Conservation (phyloP, 2,329 filamentous ascomycete genomes). For the Sporothrix curviconia region DNA sequence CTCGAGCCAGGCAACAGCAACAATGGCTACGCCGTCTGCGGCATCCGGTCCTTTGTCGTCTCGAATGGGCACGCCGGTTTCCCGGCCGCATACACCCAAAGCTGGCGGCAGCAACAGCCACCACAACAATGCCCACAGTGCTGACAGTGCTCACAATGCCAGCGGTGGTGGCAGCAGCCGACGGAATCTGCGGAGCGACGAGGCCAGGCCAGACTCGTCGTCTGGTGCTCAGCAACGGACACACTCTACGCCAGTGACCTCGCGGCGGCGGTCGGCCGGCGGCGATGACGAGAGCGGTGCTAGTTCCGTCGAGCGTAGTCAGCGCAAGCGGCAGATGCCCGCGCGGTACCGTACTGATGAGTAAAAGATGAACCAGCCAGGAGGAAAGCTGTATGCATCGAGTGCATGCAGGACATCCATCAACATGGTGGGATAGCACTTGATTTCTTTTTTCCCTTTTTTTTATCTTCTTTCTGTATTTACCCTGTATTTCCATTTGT, state of each 20-base stretch:
- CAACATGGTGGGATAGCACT: too few species aligned
- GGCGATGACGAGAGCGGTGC: conserved; percentile 8
- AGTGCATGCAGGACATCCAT: too few species aligned
- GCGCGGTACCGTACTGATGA: conserved; percentile 15
- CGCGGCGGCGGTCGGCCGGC: neutral
- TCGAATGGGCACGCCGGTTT: neutral
- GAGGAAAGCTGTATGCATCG: too few species aligned
- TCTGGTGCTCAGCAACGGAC: neutral
- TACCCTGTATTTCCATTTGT: neutral
- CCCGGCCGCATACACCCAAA: neutral
- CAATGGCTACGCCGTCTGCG: neutral
- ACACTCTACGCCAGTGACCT: neutral
- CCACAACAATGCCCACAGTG: neutral
- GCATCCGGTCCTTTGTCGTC: too few species aligned
- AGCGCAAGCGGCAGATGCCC: conserved; percentile 18
- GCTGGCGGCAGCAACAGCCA: neutral
- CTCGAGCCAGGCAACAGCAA: neutral
- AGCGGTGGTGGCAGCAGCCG: neutral
- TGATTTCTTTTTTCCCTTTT: neutral
- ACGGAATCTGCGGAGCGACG: neutral
- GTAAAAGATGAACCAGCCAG: too few species aligned
- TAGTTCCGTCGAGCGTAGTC: conserved; percentile 13
- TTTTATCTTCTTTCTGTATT: neutral
- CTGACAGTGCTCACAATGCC: neutral
- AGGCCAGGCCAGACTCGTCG: neutral